Percentiles rank a stretch among this genome's conserved stretches.
Evolutionary conservation across 306 rosid genomes (phyloP).

Genomic region (Prinsepia uniflora): DNA sequence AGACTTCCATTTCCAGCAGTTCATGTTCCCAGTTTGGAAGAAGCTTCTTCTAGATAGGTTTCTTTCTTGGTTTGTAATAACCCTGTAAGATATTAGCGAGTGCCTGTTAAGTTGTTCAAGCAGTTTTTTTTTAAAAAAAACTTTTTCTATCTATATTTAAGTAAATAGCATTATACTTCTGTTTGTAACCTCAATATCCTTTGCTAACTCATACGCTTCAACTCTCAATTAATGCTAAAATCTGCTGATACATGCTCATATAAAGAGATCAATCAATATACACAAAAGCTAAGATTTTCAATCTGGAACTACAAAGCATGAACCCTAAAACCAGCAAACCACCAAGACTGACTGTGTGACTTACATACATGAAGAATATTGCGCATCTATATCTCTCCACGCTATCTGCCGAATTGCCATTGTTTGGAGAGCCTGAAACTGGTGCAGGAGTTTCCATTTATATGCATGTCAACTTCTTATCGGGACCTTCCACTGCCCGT

Average conservation of each 20-base stretch:
- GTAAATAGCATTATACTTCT: neutral
- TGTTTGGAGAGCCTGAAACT: neutral
- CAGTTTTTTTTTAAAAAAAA: neutral
- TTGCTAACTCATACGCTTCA: neutral
- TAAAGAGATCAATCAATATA: neutral
- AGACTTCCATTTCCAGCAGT: neutral
- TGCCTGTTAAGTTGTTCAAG: neutral
- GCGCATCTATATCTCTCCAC: neutral
- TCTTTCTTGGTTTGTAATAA: neutral
- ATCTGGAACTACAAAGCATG: neutral
- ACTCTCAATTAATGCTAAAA: neutral
- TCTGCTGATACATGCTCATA: neutral
- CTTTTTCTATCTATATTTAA: neutral
- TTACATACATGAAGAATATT: neutral
- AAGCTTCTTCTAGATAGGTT: constrained; percentile 1
- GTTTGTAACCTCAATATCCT: neutral
- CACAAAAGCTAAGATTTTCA: neutral
- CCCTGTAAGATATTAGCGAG: neutral
- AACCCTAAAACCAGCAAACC: constrained; percentile 6
- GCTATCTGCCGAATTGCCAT: neutral
- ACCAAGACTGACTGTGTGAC: neutral
- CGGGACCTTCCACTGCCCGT: neutral
- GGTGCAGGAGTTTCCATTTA: neutral
- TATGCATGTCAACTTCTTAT: neutral
- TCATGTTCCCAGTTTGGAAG: neutral